Evolutionary conservation across 352 stramenopile species (phyloP), one percentile per base, ranked within the genome.

Genomic region (Globisporangium spiculum): DNA sequence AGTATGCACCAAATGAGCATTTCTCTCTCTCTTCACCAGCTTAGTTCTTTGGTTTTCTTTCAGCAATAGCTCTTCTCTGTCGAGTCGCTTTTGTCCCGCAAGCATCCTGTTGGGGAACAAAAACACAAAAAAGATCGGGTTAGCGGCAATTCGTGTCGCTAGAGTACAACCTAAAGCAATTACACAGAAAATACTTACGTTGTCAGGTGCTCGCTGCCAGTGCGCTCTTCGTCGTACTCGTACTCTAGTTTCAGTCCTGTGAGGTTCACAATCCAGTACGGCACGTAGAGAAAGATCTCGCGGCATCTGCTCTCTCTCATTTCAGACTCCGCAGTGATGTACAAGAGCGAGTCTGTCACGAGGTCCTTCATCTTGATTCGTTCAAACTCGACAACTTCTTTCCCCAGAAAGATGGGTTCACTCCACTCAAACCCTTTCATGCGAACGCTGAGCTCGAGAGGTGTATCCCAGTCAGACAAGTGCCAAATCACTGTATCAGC

Each of bases 351-450:
- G 52, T 88, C 84, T 30, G 77, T 92, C n/a, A 90, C 81, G 5
- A 93, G 61, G 58, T 95, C 87, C 60, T 90, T 88, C 79, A 95
- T 90, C 58, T 81, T 82, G 59, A 95, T 90, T 14, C 81, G 80
- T 64, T 80, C 78, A 52, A 86, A 44, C 30, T 92, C 82, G 12
- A 70, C 74, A 12, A 89, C 73, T 20, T 90, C 74, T 57, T 78
- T 76, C 5, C 78, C 69, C 9, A 94, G 70, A 4, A 86, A 60
- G 14, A 93, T 69, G 2, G 83, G 76, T 20, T 94, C 86, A 60
- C 89, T 96, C 89, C 89, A 96, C 24, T 93, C 84, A 53, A 94
- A 96, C 1, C 89, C 87, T 70, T 93, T 91, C 67, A 94, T 91
- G 36, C 89, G 81, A 55, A 96, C 74, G 38, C 83, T 82, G 18